Evolutionary conservation across 805 yeast species (phyloP).

Genomic region (Metschnikowia koreensis): DNA sequence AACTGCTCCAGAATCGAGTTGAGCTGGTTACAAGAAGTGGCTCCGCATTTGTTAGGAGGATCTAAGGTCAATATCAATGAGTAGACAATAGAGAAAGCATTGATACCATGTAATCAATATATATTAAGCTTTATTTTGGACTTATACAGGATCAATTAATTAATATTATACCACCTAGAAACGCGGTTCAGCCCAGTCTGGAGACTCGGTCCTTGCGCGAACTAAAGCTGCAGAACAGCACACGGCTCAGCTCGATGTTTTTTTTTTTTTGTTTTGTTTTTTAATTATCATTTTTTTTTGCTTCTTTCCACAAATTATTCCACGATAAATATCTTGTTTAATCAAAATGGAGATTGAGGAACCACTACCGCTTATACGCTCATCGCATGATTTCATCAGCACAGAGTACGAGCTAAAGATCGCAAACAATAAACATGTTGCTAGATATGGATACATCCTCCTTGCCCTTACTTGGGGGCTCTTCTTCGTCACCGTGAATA

Average conservation of each 20-base stretch:
- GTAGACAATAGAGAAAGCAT: not conserved
- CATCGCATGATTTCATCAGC: constrained; percentile 8
- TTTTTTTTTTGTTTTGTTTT: no score
- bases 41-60: constrained; percentile 60
- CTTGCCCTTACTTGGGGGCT: constrained; percentile 31
- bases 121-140: not conserved
- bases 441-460: constrained; percentile 30
- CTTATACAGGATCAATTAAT: not conserved
- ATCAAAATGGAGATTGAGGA: constrained; percentile 10
- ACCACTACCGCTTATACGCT: constrained; percentile 18
- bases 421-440: constrained; percentile 6
- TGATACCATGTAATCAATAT: not conserved
- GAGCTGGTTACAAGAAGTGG: constrained; percentile 82
- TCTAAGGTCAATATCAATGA: constrained; percentile 30
- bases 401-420: constrained; percentile 3
- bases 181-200: no score
- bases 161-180: no score
- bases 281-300: no score
- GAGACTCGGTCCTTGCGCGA: no score
- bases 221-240: no score
- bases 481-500: constrained; percentile 32
- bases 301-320: no score
- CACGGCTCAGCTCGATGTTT: no score
- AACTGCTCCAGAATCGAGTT: constrained; percentile 78
- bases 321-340: not conserved